Percentiles rank a stretch among this genome's conserved stretches.
These are phyloP conservation scores for Cryptococcus depauperatus DNA, from an alignment of 1,284 basidiomycete genomes.

Conservation along the genomic window DNA sequence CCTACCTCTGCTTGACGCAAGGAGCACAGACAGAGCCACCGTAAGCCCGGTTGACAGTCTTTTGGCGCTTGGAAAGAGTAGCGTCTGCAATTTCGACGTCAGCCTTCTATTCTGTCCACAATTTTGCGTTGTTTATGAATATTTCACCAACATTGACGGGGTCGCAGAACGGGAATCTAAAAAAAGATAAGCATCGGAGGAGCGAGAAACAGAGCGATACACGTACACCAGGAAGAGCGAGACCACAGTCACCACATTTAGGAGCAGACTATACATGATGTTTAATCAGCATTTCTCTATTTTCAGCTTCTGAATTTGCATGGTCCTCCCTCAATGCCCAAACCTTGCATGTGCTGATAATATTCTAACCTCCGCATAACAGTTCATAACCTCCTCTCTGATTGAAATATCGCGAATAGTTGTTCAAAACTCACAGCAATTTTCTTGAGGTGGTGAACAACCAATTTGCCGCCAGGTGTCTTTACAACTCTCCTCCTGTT, in stretches of 20 bases:
- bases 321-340: neutral
- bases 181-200: neutral
- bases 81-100: constrained; percentile 50
- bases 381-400: neutral
- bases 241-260: constrained; percentile 96
- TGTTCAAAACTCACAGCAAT: constrained; percentile 40
- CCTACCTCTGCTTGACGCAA: constrained; percentile 83
- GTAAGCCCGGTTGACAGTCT: constrained; percentile 87
- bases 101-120: neutral
- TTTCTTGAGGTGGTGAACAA: constrained; percentile 49
- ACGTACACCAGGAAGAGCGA: constrained; percentile 81
- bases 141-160: constrained; percentile 57
- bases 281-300: constrained; percentile 3
- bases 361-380: neutral
- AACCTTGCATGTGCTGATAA: neutral
- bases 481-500: constrained; percentile 93
- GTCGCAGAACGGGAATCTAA: constrained; percentile 84
- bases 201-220: neutral
- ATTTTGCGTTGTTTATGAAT: neutral
- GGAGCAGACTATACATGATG: constrained; percentile 51
- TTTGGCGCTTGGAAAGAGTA: constrained; percentile 87
- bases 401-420: neutral
- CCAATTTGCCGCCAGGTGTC: constrained; percentile 61
- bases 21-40: constrained; percentile 90
- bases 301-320: neutral